Evolutionary conservation across 2,329 filamentous ascomycete species (phyloP).

Genomic region (Fusarium robinianum): DNA sequence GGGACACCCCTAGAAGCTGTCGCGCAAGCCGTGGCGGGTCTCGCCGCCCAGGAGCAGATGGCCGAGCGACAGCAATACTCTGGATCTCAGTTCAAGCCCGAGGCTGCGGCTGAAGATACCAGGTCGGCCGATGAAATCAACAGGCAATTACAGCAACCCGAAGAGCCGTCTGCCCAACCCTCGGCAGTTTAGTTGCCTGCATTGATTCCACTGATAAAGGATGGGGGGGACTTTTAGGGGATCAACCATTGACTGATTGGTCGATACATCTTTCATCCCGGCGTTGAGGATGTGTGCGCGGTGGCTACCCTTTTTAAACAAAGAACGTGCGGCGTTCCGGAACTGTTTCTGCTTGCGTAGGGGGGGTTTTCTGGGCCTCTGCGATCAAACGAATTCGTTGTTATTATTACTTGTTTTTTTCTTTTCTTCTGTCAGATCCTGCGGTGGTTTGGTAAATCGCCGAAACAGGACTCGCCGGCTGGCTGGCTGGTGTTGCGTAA

Average conservation of each 20-base stretch:
- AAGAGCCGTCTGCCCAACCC: slow-evolving; percentile 34
- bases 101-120: slow-evolving; percentile 48
- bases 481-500: slow-evolving; percentile 5
- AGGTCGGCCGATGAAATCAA: slow-evolving; percentile 59
- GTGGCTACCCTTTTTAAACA: slow-evolving; percentile 23
- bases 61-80: slow-evolving; percentile 44
- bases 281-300: slow-evolving; percentile 31
- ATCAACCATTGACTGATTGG: too few species aligned
- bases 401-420: too few species aligned
- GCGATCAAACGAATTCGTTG: too few species aligned
- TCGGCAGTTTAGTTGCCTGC: slow-evolving; percentile 30
- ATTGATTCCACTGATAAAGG: too few species aligned
- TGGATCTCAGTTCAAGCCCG: slow-evolving; percentile 43
- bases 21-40: slow-evolving; percentile 53
- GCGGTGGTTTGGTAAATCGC: too few species aligned
- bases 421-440: too few species aligned
- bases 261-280: slow-evolving; percentile 20
- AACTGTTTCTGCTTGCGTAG: slow-evolving; percentile 8
- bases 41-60: slow-evolving; percentile 49
- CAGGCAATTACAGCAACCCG: slow-evolving; percentile 55
- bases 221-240: too few species aligned
- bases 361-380: slow-evolving; percentile 10
- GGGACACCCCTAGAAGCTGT: slow-evolving; percentile 53
- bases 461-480: slow-evolving; percentile 3
- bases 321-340: slow-evolving; percentile 34